Conservation (phyloP, 495 filamentous ascomycete genomes). For the Staphylotrichum longicolle region DNA sequence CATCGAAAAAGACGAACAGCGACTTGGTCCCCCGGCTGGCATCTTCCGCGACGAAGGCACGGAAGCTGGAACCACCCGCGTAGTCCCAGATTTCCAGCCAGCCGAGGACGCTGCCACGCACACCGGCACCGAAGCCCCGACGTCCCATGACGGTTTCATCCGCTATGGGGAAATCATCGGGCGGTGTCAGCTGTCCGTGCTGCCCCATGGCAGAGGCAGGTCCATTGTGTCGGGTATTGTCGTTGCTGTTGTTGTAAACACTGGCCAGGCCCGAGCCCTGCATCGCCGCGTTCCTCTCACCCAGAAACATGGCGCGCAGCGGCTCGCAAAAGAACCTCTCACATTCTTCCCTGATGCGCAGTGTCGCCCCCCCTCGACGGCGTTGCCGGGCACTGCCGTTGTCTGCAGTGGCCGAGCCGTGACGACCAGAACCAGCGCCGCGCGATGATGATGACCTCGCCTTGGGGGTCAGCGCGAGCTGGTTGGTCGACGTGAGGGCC, state of each 20-base stretch:
- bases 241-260: slow-evolving; percentile 51
- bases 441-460: slow-evolving; percentile 38
- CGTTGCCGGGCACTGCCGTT: slow-evolving; percentile 40
- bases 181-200: slow-evolving; percentile 41
- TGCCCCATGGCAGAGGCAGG: slow-evolving; percentile 30
- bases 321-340: slow-evolving; percentile 99
- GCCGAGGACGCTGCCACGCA: slow-evolving; percentile 34
- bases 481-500: slow-evolving; percentile 58
- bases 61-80: slow-evolving; percentile 72
- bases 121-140: slow-evolving; percentile 12
- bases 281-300: slow-evolving; percentile 77
- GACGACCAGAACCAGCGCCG: slow-evolving; percentile 28
- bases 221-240: slow-evolving; percentile 29
- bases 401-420: slow-evolving; percentile 18
- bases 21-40: slow-evolving; percentile 57
- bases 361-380: slow-evolving; percentile 83
- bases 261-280: slow-evolving; percentile 73
- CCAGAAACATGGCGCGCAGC: slow-evolving; percentile 87
- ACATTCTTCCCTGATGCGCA: slow-evolving; percentile 97
- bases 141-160: slow-evolving; percentile 23
- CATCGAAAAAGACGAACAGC: slow-evolving; percentile 86
- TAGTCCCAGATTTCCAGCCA: slow-evolving; percentile 90
- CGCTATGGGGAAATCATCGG: slow-evolving; percentile 38
- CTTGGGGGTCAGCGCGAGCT: slow-evolving; percentile 57
- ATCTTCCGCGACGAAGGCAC: slow-evolving; percentile 71